phyloP scores from a whole-genome alignment of 495 filamentous ascomycete species.

The Trichoderma virens region DNA sequence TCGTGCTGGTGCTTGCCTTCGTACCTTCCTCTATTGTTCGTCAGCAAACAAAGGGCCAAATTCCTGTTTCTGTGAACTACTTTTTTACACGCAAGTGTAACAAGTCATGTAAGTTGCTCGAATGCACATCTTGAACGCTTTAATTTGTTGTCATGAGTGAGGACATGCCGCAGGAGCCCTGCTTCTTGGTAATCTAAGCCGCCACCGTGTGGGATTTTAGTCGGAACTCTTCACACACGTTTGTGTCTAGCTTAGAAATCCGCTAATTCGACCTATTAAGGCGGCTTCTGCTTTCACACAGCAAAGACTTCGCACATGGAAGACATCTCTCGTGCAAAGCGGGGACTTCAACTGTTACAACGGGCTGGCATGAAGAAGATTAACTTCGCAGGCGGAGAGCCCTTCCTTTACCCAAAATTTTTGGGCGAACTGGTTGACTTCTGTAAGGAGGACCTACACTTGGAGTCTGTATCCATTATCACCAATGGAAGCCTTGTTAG shows the following conservation, averaged over 20 bases:
- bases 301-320: conserved; percentile 33
- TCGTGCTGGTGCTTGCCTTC: not conserved
- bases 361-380: conserved; percentile 47
- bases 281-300: conserved; percentile 52
- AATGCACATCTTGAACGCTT: not conserved
- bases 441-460: conserved; percentile 39
- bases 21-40: not conserved
- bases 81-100: conserved; percentile 44
- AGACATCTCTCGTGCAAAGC: conserved; percentile 27
- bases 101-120: conserved; percentile 16
- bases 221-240: not conserved
- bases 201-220: not conserved
- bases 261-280: conserved; percentile 17
- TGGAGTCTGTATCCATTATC: conserved; percentile 48
- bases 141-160: not conserved
- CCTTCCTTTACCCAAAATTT: conserved; percentile 41
- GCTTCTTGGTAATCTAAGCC: not conserved
- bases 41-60: not conserved
- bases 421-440: conserved; percentile 37
- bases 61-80: conserved; percentile 38
- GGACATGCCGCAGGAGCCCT: not conserved
- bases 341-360: conserved; percentile 36
- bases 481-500: conserved; percentile 43
- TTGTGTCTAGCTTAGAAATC: not conserved
- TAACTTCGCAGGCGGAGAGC: conserved; percentile 52